Evolutionary conservation across 306 rosid species (phyloP).

Genomic region (Glycine tomentella): DNA sequence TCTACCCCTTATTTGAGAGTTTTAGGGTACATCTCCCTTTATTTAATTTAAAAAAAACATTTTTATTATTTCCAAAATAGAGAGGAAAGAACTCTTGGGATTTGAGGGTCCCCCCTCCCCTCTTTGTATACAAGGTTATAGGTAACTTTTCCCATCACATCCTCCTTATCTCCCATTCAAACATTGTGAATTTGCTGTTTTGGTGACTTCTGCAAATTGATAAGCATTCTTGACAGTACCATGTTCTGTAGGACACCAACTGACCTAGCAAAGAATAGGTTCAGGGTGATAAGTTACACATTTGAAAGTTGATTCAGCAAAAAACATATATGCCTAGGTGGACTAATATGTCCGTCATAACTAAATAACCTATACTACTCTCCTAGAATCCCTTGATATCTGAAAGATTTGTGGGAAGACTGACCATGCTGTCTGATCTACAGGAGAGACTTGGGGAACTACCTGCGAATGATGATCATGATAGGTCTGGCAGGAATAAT

Average conservation of each 20-base stretch:
- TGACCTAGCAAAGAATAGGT: conserved; percentile 8
- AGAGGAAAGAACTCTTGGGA: not conserved
- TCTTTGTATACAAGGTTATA: not conserved
- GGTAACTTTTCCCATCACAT: not conserved
- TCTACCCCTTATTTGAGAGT: not conserved
- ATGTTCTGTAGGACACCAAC: not conserved
- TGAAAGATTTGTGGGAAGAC: conserved; percentile 22
- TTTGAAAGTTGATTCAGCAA: conserved; percentile 16
- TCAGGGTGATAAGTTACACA: not conserved
- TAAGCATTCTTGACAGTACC: not conserved
- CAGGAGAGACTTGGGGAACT: conserved; percentile 89
- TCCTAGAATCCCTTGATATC: not conserved
- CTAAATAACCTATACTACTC: not conserved
- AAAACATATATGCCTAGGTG: not conserved
- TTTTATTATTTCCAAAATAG: not conserved
- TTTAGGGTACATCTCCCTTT: too few species aligned
- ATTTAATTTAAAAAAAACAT: not conserved
- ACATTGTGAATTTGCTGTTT: not conserved
- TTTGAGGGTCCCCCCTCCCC: not conserved
- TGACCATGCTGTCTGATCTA: conserved; percentile 36
- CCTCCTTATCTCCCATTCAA: not conserved
- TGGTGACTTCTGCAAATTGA: conserved; percentile 17
- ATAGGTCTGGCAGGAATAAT: conserved; percentile 62
- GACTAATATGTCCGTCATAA: not conserved
- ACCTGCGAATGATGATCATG: conserved; percentile 62